Percentiles rank a stretch among this genome's conserved stretches.
These are phyloP conservation scores for Telfairia occidentalis DNA, from an alignment of 331 rosid genomes.

Conservation along the genomic window DNA sequence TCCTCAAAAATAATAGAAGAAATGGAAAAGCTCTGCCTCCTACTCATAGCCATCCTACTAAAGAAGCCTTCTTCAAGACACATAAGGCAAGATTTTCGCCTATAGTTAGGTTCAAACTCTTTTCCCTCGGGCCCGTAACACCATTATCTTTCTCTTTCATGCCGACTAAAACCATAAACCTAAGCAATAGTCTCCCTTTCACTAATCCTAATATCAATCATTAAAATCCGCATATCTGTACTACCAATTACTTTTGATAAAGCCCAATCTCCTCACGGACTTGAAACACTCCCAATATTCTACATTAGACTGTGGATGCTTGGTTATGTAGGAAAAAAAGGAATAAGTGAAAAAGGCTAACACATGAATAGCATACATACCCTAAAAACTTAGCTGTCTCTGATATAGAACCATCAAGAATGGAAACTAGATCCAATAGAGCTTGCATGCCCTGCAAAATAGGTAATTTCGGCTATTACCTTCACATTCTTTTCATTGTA, in stretches of 20 bases:
- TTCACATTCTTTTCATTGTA: neutral
- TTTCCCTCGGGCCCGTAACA: neutral
- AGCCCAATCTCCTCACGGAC: neutral
- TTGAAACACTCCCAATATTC: neutral
- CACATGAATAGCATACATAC: slow-evolving; percentile 23
- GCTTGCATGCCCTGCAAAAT: slow-evolving; percentile 84
- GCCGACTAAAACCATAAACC: neutral
- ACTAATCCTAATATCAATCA: neutral
- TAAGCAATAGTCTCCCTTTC: neutral
- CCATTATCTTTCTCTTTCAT: neutral
- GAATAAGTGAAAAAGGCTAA: neutral
- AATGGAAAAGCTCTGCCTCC: neutral
- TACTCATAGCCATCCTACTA: neutral
- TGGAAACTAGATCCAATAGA: slow-evolving; percentile 66
- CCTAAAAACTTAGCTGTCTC: slow-evolving; percentile 83
- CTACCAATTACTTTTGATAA: neutral
- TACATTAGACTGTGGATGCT: neutral
- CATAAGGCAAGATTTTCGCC: neutral
- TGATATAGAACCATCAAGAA: slow-evolving; percentile 72
- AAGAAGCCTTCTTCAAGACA: neutral
- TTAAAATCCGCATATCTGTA: neutral
- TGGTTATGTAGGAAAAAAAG: neutral
- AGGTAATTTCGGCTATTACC: slow-evolving; percentile 6
- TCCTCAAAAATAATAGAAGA: neutral
- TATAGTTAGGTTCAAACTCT: neutral